These are phyloP conservation scores for Triticum timopheevii DNA, from an alignment of 176 grass and related monocot species.

Conservation along the genomic window DNA sequence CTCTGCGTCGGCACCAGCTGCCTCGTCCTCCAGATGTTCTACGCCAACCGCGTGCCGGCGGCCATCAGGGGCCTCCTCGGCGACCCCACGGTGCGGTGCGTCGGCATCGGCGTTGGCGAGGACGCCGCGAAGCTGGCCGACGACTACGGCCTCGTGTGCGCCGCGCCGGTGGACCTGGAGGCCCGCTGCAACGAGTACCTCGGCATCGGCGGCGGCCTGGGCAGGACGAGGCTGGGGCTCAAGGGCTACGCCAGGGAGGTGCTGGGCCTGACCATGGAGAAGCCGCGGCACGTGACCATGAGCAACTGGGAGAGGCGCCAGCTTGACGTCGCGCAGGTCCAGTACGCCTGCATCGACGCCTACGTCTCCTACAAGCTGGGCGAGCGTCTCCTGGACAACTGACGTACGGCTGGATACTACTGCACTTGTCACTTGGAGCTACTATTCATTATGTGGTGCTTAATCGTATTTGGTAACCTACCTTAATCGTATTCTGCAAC, in stretches of 20 bases:
- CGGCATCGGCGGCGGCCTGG: background rate
- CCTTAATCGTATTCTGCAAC: background rate
- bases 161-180: conserved; percentile 10
- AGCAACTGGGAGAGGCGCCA: conserved; percentile 52
- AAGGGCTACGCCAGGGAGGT: conserved; percentile 49
- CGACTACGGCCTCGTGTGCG: conserved; percentile 43
- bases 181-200: conserved; percentile 18
- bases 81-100: conserved; percentile 24
- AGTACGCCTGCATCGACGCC: conserved; percentile 58
- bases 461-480: background rate
- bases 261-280: conserved; percentile 47
- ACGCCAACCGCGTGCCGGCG: conserved; percentile 40
- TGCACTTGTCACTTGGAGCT: background rate
- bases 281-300: conserved; percentile 36
- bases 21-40: conserved; percentile 56
- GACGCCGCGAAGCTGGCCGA: conserved; percentile 34
- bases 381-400: conserved; percentile 19
- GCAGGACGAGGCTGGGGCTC: conserved; percentile 23
- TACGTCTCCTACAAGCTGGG: conserved; percentile 64
- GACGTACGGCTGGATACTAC: background rate
- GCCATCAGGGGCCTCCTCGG: conserved; percentile 41
- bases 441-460: background rate
- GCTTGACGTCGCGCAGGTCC: conserved; percentile 32
- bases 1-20: conserved; percentile 49
- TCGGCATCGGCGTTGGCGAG: conserved; percentile 51